Evolutionary conservation across 164 flowering plant genomes (phyloP).

Genomic region (Nymphaea thermarum): DNA sequence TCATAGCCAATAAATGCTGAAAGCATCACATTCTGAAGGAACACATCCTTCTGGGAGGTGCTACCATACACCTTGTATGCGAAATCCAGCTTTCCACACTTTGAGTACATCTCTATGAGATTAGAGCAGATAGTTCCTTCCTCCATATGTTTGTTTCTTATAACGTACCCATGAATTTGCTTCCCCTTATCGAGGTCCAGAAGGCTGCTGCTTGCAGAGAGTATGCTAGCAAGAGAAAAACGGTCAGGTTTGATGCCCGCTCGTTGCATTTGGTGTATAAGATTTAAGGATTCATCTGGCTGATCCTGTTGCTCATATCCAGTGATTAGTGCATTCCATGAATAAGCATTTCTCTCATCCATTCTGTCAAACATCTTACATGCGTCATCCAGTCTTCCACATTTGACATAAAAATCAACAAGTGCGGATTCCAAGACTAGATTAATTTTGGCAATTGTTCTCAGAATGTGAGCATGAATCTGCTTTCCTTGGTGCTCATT

Average conservation of each 20-base stretch:
- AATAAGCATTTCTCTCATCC: conserved; percentile 10
- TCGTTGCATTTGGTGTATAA: conserved; percentile 11
- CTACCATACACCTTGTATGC: conserved; percentile 9
- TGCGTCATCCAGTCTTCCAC: conserved; percentile 5
- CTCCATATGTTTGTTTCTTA: conserved; percentile 8
- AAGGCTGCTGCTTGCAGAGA: conserved; percentile 7
- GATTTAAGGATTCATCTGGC: conserved; percentile 6
- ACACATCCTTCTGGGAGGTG: conserved; percentile 8
- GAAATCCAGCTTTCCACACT: conserved; percentile 8
- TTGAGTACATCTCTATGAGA: conserved; percentile 14
- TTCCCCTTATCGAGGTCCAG: conserved; percentile 6
- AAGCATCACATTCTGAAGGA: conserved; percentile 14
- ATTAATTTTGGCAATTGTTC: conserved; percentile 2
- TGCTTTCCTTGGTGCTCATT: conserved; percentile 5
- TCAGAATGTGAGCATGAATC: conserved; percentile 9
- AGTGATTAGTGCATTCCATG: conserved; percentile 16
- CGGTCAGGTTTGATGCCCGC: conserved; percentile 11
- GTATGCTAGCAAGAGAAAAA: conserved; percentile 9
- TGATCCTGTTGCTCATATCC: conserved; percentile 9
- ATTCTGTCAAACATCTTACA: conserved; percentile 8
- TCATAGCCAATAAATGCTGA: conserved; percentile 5
- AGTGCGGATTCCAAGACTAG: conserved; percentile 6
- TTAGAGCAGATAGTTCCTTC: conserved; percentile 4
- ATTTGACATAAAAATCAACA: conserved; percentile 8
- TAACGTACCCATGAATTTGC: conserved; percentile 13